Evolutionary conservation across 2,329 filamentous ascomycete genomes (phyloP), one percentile per base, ranked within the genome.

Genomic region (Talaromyces albobiverticillius): DNA sequence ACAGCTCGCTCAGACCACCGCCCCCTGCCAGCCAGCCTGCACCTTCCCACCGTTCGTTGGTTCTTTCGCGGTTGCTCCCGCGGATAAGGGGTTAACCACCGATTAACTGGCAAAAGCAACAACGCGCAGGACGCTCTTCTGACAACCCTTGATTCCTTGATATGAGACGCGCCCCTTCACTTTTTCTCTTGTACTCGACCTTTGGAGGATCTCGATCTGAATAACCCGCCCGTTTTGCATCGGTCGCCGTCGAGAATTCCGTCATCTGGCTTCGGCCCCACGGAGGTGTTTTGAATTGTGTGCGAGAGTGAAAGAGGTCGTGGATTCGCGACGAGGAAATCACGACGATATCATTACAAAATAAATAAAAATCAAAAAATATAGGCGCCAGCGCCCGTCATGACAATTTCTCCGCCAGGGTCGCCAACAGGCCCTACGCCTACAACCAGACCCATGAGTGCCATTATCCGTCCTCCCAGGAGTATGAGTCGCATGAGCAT

Each of bases 401-500:
- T 88, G 85, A 82, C 84, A 66, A 79, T 78, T 71, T 88, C 87
- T 71, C 87, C 86, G 72, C 87, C 87, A 69, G 79, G 76, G 57
- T 90, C 87, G 68, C 87, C 80, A 43, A 79, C 67, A 74, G 78
- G 67, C 57, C 61, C 65, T 52, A 46, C 50, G 56, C 62, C 65
- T 14, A 76, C 81, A 61, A 82, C 84, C 71, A 83, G 90, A 71
- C 90, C 91, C 51, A 79, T 90, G 79, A 95, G 89, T 77, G 86
- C 84, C 69, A 86, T 95, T 78, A 83, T 91, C 66, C 85, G 87
- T 65, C 82, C 89, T 43, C 80, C 87, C 41, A 81, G 90, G 70
- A 94, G 89, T 69, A 89, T 81, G 62, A 95, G 90, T 75, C 88
- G 92, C 63, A 79, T 95, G 81, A 95, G 90, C 76, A 87, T 88